Conservation (phyloP, 1,284 basidiomycete species). For the Stygiomarasmius scandens region DNA sequence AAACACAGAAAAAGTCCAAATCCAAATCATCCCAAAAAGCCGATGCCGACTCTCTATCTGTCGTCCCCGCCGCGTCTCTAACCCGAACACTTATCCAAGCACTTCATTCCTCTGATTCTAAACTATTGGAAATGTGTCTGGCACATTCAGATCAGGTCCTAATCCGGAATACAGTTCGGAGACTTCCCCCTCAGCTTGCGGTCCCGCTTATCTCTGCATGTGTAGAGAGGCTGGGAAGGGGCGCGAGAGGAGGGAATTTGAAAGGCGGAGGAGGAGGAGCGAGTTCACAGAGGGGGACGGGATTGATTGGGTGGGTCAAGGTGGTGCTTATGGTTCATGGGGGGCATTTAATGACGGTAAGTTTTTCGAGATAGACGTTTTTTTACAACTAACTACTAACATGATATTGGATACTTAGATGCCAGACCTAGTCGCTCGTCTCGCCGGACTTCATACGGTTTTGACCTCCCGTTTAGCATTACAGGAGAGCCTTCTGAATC, state of each 20-base stretch:
- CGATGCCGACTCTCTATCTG: no score
- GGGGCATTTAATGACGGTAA: constrained; percentile 91
- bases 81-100: constrained; percentile 96
- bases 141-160: constrained; percentile 81
- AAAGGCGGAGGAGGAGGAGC: constrained; percentile 83
- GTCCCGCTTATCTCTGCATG: constrained; percentile 88
- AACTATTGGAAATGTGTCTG: constrained; percentile 88
- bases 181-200: constrained; percentile 88
- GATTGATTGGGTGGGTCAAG: constrained; percentile 88
- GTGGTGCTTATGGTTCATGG: constrained; percentile 88
- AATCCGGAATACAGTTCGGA: constrained; percentile 87
- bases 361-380: constrained; percentile 30
- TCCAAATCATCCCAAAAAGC: no score
- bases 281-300: constrained; percentile 83
- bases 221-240: constrained; percentile 86
- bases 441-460: constrained; percentile 84
- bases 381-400: constrained; percentile 16
- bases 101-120: constrained; percentile 91
- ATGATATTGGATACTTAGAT: constrained; percentile 53
- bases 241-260: constrained; percentile 69
- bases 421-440: constrained; percentile 81
- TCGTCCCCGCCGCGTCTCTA: constrained; percentile 84
- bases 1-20: constrained; percentile 25
- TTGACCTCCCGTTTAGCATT: constrained; percentile 80
- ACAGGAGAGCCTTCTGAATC: constrained; percentile 83